phyloP scores from a whole-genome alignment of 805 yeast species.

The Ascoidea tarda region DNA sequence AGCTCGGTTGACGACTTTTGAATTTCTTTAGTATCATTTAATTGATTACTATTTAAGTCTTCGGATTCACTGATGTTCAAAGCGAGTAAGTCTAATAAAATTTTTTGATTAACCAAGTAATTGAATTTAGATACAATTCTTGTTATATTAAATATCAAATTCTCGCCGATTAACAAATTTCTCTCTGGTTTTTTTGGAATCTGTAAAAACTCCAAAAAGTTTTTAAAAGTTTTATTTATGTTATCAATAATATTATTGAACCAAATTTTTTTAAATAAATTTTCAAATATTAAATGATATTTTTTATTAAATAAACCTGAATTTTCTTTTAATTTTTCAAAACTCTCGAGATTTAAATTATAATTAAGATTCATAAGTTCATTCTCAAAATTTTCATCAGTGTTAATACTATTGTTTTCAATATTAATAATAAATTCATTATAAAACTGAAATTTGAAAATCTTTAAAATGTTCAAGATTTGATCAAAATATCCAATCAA shows the following conservation, averaged over 20 bases:
- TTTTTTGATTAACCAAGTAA: not conserved
- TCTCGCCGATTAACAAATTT: not conserved
- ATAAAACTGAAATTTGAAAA: not conserved
- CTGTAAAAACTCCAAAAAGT: not conserved
- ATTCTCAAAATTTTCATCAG: not conserved
- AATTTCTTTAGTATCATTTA: not conserved
- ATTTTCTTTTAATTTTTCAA: not conserved
- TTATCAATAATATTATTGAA: not conserved
- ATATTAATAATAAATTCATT: not conserved
- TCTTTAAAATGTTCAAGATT: no score
- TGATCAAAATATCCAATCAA: no score
- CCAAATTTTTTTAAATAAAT: slow-evolving; percentile 1
- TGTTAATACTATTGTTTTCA: no score
- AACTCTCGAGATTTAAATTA: no score
- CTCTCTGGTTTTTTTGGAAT: not conserved
- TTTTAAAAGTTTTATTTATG: not conserved
- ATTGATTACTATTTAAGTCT: no score
- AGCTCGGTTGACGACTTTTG: not conserved
- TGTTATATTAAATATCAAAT: not conserved
- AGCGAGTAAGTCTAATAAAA: no score
- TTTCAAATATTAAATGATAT: not conserved
- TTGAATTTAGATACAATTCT: not conserved
- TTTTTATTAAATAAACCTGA: not conserved
- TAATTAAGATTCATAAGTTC: not conserved
- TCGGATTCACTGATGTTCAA: not conserved